A percentile compares a stretch with the other conserved stretches of the same genome.
These are phyloP conservation scores for Holtermanniella nyarrowii DNA, from an alignment of 768 basidiomycete species.

Conservation along the genomic window DNA sequence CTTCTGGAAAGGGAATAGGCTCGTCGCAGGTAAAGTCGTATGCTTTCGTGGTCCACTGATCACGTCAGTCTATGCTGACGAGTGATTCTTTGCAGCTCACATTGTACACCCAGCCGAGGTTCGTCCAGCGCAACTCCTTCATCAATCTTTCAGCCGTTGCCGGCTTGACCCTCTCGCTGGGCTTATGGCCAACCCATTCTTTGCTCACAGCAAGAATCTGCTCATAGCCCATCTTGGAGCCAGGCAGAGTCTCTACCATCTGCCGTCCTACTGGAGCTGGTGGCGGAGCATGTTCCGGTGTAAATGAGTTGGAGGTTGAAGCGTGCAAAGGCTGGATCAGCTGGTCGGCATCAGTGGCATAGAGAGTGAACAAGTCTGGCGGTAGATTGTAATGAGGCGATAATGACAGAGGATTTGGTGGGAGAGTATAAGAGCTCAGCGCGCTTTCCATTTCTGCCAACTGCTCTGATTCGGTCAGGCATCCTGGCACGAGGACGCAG, in stretches of 20 bases:
- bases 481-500: conserved; percentile 70
- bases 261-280: conserved; percentile 43
- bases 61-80: neutral
- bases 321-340: conserved; percentile 19
- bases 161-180: conserved; percentile 54
- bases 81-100: conserved; percentile 18
- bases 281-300: neutral
- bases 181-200: conserved; percentile 48
- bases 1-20: conserved; percentile 53
- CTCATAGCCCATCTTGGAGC: conserved; percentile 50
- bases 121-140: conserved; percentile 81
- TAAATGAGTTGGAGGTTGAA: neutral
- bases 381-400: conserved; percentile 78
- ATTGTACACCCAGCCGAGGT: conserved; percentile 87
- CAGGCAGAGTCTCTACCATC: conserved; percentile 64
- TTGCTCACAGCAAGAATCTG: conserved; percentile 52
- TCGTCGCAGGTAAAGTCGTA: conserved; percentile 70
- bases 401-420: conserved; percentile 81
- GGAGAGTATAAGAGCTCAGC: conserved; percentile 60
- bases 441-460: conserved; percentile 61
- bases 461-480: conserved; percentile 56
- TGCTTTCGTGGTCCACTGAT: conserved; percentile 82
- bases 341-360: conserved; percentile 14
- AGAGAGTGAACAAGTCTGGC: conserved; percentile 63
- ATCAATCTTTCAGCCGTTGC: conserved; percentile 52